Conservation (phyloP, 1,284 basidiomycete genomes). For the Prillingera fragicola region DNA sequence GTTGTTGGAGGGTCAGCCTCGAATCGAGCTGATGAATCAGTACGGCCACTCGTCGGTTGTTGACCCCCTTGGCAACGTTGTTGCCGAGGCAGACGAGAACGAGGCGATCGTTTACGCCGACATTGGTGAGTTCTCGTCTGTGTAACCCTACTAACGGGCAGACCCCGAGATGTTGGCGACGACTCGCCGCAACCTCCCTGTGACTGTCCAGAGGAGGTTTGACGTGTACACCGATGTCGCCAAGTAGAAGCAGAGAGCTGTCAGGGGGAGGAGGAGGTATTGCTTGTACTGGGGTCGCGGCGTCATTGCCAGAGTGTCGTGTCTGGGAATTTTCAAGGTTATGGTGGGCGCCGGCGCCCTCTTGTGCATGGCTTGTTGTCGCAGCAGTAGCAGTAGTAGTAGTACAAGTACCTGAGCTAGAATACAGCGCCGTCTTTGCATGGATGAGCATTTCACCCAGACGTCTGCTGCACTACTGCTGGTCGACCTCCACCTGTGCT, state of each 20-base stretch:
- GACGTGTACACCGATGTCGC: constrained; percentile 79
- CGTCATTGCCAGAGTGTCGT: too few species aligned
- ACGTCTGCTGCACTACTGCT: too few species aligned
- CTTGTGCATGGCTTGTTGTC: too few species aligned
- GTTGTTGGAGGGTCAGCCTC: constrained; percentile 32
- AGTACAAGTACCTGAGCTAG: too few species aligned
- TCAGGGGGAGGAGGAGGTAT: too few species aligned
- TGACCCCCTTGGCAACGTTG: constrained; percentile 78
- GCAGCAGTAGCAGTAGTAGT: too few species aligned
- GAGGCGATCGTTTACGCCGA: constrained; percentile 75
- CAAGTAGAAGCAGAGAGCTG: constrained; percentile 7
- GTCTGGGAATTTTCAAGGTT: too few species aligned
- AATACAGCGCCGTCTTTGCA: too few species aligned
- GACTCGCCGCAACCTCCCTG: constrained; percentile 74
- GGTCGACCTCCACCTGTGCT: too few species aligned
- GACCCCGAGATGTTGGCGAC: constrained; percentile 65
- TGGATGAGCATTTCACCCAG: too few species aligned
- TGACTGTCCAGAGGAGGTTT: constrained; percentile 80
- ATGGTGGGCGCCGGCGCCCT: background rate
- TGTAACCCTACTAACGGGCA: constrained; percentile 40
- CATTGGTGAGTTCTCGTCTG: constrained; percentile 59
- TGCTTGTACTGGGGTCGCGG: background rate
- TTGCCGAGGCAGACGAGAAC: constrained; percentile 70
- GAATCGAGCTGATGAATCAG: constrained; percentile 45
- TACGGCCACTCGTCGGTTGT: constrained; percentile 88